Evolutionary conservation across 129 eudicot species (phyloP).

Genomic region (Flaveria linearis): DNA sequence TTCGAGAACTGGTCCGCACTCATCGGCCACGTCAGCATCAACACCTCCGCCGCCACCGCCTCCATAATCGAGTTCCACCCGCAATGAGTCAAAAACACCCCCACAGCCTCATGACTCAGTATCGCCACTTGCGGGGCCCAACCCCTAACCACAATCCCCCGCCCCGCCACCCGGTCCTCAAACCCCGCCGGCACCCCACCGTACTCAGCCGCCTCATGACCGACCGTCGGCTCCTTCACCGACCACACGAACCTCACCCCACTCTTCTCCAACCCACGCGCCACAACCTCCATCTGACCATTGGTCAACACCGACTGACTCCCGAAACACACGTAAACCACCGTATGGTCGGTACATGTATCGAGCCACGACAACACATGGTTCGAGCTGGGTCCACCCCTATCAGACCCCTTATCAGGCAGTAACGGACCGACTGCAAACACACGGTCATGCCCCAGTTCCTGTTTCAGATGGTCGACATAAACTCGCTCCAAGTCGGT

Average conservation of each 20-base stretch:
- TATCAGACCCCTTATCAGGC: not conserved
- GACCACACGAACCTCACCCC: constrained; percentile 50
- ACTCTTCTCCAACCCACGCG: constrained; percentile 54
- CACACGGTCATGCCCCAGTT: constrained; percentile 50
- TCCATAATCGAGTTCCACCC: constrained; percentile 78
- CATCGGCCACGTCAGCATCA: constrained; percentile 80
- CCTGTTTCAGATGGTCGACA: constrained; percentile 35
- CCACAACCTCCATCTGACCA: constrained; percentile 51
- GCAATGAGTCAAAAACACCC: constrained; percentile 65
- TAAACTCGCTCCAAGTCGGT: constrained; percentile 48
- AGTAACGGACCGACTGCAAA: constrained; percentile 67
- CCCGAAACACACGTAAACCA: constrained; percentile 62
- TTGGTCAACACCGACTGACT: constrained; percentile 64
- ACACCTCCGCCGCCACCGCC: constrained; percentile 53
- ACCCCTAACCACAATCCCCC: constrained; percentile 55
- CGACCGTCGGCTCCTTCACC: constrained; percentile 42
- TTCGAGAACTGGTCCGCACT: constrained; percentile 62
- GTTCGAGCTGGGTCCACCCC: constrained; percentile 42
- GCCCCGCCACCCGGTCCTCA: constrained; percentile 59
- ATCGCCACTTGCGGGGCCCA: constrained; percentile 79
- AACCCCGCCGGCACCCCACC: constrained; percentile 55
- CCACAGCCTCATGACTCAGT: constrained; percentile 53
- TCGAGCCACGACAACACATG: constrained; percentile 55
- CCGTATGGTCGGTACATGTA: constrained; percentile 36
- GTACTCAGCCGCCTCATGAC: constrained; percentile 36